Evolutionary conservation across 768 basidiomycete species (phyloP).

Genomic region (Tricholoma flavovirens): DNA sequence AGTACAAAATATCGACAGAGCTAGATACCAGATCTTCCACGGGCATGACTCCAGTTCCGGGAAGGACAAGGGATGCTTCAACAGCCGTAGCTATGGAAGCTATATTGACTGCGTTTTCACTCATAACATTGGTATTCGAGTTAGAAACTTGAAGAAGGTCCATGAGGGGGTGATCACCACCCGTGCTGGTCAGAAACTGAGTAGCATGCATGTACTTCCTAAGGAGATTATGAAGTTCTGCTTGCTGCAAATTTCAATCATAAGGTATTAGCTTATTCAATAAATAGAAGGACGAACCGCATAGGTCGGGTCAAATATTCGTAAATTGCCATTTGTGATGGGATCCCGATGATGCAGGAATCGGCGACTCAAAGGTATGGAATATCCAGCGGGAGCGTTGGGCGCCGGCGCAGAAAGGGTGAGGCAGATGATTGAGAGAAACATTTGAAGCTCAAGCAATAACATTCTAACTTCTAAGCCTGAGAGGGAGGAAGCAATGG

Average conservation of each 20-base stretch:
- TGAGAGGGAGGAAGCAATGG: not conserved
- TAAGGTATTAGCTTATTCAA: not conserved
- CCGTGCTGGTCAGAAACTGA: not conserved
- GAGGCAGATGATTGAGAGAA: not conserved
- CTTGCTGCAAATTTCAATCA: not conserved
- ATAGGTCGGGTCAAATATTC: not conserved
- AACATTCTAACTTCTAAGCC: not conserved
- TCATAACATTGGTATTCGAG: not conserved
- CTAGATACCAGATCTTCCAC: constrained; percentile 20
- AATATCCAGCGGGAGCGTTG: not conserved
- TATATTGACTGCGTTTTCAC: not conserved
- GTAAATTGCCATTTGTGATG: not conserved
- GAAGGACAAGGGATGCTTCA: constrained; percentile 11
- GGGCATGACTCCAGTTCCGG: constrained; percentile 16
- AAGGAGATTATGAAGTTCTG: not conserved
- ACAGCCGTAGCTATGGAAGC: not conserved
- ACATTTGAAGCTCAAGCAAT: not conserved
- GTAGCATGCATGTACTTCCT: constrained; percentile 4
- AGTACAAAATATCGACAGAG: constrained; percentile 24
- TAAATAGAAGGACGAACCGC: not conserved
- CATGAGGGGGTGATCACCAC: constrained; percentile 1
- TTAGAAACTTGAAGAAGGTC: not conserved
- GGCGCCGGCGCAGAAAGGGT: not conserved
- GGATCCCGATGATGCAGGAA: not conserved
- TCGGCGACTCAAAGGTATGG: not conserved